Percentiles rank a stretch among this genome's conserved stretches.
Evolutionary conservation across 306 rosid genomes (phyloP).

Genomic region (Abrus pulchellus): DNA sequence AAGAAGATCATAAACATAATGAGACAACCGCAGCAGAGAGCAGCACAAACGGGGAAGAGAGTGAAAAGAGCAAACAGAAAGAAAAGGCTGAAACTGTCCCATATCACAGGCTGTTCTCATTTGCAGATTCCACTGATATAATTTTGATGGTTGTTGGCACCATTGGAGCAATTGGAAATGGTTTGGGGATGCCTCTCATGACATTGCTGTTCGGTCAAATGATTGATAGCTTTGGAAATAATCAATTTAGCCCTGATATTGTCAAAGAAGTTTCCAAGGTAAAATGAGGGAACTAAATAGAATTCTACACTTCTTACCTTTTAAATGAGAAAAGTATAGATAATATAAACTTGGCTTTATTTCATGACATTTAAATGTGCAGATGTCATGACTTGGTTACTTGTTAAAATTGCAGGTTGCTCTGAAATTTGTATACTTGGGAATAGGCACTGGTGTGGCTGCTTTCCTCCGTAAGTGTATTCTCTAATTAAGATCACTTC

Average conservation of each 20-base stretch:
- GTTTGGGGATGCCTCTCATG: constrained; percentile 54
- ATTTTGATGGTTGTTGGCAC: constrained; percentile 54
- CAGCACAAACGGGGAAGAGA: constrained; percentile 40
- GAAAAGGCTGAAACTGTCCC: constrained; percentile 57
- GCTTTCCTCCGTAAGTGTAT: constrained; percentile 73
- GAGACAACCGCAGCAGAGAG: constrained; percentile 41
- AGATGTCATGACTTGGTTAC: constrained; percentile 22
- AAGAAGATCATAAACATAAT: constrained; percentile 29
- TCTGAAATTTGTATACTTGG: constrained; percentile 74
- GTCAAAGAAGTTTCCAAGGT: constrained; percentile 55
- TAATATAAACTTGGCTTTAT: not conserved
- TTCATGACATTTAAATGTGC: not conserved
- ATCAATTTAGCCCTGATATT: constrained; percentile 25
- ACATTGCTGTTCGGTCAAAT: constrained; percentile 50
- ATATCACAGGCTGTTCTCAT: constrained; percentile 68
- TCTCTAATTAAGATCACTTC: constrained; percentile 1
- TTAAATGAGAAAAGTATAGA: not conserved
- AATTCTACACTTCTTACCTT: not conserved
- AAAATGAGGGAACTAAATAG: constrained; percentile 14
- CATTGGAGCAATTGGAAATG: constrained; percentile 58
- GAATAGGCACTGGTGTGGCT: constrained; percentile 56
- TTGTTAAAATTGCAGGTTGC: constrained; percentile 60
- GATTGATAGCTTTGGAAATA: constrained; percentile 46
- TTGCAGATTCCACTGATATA: constrained; percentile 70
- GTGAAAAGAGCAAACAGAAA: constrained; percentile 41